A percentile compares a stretch with the other conserved stretches of the same genome.
Conservation (phyloP, 148 eudicot genomes). For the Drosera capensis region DNA sequence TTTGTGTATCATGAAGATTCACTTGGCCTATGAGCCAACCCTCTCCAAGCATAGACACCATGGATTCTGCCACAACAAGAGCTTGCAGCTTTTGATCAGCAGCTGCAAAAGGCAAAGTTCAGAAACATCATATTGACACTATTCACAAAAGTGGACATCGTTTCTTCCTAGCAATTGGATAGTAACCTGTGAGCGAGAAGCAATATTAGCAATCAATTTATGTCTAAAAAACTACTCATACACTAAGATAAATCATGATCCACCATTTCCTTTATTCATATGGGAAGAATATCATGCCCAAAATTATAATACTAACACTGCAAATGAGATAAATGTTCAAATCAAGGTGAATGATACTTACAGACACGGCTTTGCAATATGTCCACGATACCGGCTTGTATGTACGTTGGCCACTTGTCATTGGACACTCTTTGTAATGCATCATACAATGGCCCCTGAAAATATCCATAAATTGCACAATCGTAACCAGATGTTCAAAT, state of each 20-base stretch:
- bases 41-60: constrained; percentile 55
- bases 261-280: no score
- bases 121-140: not conserved
- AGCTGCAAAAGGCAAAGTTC: constrained; percentile 23
- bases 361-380: constrained; percentile 79
- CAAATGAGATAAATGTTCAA: no score
- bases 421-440: constrained; percentile 24
- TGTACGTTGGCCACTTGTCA: constrained; percentile 41
- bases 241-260: no score
- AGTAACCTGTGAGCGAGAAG: no score
- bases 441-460: constrained; percentile 43
- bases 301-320: no score
- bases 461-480: constrained; percentile 11
- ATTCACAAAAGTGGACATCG: no score
- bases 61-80: constrained; percentile 60
- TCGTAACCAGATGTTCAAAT: not conserved
- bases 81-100: constrained; percentile 74
- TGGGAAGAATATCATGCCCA: no score
- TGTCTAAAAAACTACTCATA: no score
- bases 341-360: no score
- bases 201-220: no score
- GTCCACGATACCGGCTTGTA: constrained; percentile 63
- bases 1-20: constrained; percentile 25
- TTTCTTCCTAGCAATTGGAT: no score
- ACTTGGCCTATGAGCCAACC: constrained; percentile 52